Conservation (phyloP, 2,329 filamentous ascomycete genomes). For the Emergomyces africanus region DNA sequence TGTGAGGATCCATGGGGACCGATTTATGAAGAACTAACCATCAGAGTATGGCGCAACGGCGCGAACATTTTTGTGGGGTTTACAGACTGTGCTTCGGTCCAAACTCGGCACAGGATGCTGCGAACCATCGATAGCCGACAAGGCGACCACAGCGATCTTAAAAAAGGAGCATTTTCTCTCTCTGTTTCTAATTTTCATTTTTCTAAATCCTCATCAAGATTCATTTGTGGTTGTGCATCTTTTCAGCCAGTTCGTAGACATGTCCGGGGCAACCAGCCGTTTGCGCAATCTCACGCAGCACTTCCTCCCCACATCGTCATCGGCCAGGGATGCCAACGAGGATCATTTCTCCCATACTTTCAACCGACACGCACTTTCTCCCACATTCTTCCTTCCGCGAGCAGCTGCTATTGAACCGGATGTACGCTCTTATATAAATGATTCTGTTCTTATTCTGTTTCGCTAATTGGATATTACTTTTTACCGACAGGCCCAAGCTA, state of each 20-base stretch:
- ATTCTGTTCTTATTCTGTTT: neutral
- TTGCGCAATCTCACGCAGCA: constrained; percentile 21
- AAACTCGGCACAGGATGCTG: neutral
- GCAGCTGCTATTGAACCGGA: constrained; percentile 81
- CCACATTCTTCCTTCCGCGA: constrained; percentile 74
- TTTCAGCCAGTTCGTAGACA: constrained; percentile 4
- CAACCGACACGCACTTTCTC: constrained; percentile 51
- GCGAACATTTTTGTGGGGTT: neutral
- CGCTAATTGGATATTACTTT: neutral
- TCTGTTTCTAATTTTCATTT: neutral
- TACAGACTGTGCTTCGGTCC: neutral
- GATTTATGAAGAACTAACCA: neutral
- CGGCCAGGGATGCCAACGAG: constrained; percentile 9
- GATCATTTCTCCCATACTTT: constrained; percentile 18
- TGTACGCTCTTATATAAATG: constrained; percentile 24
- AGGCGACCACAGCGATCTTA: neutral
- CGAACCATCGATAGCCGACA: neutral
- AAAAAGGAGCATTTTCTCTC: neutral
- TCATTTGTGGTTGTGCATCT: neutral
- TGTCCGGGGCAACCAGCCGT: constrained; percentile 18
- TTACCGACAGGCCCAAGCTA: constrained; percentile 51
- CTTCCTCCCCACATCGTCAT: constrained; percentile 16
- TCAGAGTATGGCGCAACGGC: neutral
- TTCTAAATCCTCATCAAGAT: neutral
- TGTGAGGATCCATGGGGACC: neutral